phyloP scores from a whole-genome alignment of 331 rosid genomes.

The Erythrophleum ivorense region DNA sequence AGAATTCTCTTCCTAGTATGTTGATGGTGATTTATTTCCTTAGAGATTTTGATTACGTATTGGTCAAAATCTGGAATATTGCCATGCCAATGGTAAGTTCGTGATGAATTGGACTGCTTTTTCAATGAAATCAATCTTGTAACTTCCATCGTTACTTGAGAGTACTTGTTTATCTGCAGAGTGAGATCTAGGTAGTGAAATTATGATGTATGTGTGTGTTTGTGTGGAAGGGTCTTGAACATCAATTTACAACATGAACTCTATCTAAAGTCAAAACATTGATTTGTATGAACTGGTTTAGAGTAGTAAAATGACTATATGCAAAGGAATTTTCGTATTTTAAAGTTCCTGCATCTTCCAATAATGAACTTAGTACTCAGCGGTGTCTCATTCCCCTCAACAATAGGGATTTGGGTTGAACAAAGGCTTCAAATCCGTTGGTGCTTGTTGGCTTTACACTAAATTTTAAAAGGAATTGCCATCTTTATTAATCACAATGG shows the following conservation, averaged over 20 bases:
- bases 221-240: constrained; percentile 15
- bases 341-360: neutral
- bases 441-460: neutral
- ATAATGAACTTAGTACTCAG: neutral
- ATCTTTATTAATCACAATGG: constrained; percentile 5
- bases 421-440: neutral
- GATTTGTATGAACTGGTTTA: neutral
- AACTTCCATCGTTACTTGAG: neutral
- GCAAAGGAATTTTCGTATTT: neutral
- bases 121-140: neutral
- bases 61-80: constrained; percentile 9
- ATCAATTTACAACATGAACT: neutral
- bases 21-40: neutral
- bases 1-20: neutral
- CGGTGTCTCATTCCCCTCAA: neutral
- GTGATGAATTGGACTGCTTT: neutral
- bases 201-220: neutral
- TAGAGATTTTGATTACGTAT: neutral
- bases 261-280: neutral
- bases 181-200: neutral
- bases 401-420: neutral
- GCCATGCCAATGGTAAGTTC: neutral
- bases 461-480: neutral
- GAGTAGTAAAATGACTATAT: neutral
- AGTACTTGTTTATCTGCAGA: neutral